Base-by-base conservation (phyloP, 257 asterid species). In the Verbascum thapsus region DNA sequence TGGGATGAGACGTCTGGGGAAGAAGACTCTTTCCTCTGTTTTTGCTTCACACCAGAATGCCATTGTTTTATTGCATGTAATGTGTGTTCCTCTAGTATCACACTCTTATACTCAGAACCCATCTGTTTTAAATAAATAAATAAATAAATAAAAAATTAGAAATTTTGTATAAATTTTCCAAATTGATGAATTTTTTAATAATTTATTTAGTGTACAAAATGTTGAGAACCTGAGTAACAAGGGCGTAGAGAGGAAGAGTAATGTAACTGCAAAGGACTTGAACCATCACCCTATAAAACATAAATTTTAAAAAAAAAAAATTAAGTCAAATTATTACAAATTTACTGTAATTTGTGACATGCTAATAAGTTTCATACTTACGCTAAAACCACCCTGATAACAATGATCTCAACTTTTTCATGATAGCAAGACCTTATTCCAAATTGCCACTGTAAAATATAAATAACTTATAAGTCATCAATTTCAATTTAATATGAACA, bases 171-270 rank as follows among this genome's bases (percentile, higher is more conserved):
- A 26, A 26, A 1, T 26, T 26, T 26, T 26, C 32, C 32, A 26
- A 26, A 26, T 26, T 26, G 32, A 26, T 26, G 32, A 26, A 26
- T 26, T 26, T 26, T 26, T 1, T 26, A 26, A n/a, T 26, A 26
- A 5, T 26, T 26, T 26, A 26, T 26, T 26, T 26, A n/a, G n/a
- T n/a, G n/a, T 26, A 26, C 32, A 26, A 26, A 26, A 26, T 26
- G 5, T 26, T 26, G 2, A 26, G 5, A 26, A 88, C 96, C 96
- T 88, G 96, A 20, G 91, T 85, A 12, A 88, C 89, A 47, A 88
- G 91, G 56, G 96, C 96, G 53, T 88, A 88, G 10, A 88, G 95
- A 5, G 96, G 96, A 61, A 88, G 87, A 52, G 95, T 83, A 32
- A 88, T 83, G 76, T 88, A 88, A 64, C 96, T 80, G 77, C 96